Conservation (phyloP, 139 green algal species). For the Coccomyxa sp. region DNA sequence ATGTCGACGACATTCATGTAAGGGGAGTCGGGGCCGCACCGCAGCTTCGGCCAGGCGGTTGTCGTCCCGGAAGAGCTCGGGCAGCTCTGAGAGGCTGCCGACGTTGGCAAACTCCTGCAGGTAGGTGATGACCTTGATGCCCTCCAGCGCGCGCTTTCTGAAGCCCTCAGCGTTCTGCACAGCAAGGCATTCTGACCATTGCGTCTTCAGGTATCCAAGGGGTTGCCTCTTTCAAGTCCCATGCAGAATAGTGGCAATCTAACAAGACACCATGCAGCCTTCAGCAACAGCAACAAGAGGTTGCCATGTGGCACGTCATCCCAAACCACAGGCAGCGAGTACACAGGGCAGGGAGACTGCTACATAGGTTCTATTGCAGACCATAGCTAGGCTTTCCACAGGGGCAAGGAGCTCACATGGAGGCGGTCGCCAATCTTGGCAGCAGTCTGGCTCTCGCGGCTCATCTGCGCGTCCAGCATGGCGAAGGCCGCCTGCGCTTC, state of each 20-base stretch:
- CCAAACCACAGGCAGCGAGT: neutral
- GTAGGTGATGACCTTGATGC: constrained; percentile 25
- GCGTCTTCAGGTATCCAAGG: neutral
- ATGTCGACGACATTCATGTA: neutral
- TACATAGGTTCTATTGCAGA: neutral
- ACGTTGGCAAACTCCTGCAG: constrained; percentile 41
- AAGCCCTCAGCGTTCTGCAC: constrained; percentile 32
- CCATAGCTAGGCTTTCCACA: too few relatives aligned
- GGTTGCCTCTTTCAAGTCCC: too few relatives aligned
- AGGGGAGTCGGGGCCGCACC: constrained; percentile 9
- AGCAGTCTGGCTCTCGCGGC: constrained; percentile 34
- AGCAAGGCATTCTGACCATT: neutral
- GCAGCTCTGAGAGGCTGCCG: constrained; percentile 34
- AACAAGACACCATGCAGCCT: too few relatives aligned
- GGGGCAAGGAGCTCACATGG: constrained; percentile 22
- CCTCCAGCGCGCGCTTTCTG: constrained; percentile 30
- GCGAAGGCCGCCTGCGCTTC: constrained; percentile 31
- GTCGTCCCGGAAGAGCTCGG: constrained; percentile 50
- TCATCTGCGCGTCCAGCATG: constrained; percentile 41
- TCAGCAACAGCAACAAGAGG: too few relatives aligned
- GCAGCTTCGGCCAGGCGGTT: constrained; percentile 43
- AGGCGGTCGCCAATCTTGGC: constrained; percentile 47
- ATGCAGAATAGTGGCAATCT: too few relatives aligned
- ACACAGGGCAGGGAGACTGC: neutral
- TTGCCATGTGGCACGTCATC: too few relatives aligned